Evolutionary conservation across 352 stramenopile species (phyloP).

Genomic region (Vaucheria bursata): DNA sequence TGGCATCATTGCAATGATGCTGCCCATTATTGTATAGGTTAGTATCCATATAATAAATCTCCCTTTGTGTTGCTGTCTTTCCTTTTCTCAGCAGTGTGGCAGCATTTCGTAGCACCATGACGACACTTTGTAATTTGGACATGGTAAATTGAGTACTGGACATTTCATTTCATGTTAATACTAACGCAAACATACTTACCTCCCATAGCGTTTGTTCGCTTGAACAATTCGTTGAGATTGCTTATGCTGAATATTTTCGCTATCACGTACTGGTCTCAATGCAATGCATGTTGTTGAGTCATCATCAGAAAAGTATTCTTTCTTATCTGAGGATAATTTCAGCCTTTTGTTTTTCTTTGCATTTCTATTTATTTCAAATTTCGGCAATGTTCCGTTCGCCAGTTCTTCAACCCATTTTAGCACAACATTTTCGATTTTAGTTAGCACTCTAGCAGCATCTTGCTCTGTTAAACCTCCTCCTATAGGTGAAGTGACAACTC

Average conservation of each 20-base stretch:
- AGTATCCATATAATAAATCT: conserved; percentile 42
- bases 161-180: neutral
- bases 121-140: conserved; percentile 13
- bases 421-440: conserved; percentile 31
- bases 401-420: conserved; percentile 40
- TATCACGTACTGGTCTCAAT: neutral
- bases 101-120: conserved; percentile 36
- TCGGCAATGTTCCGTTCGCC: conserved; percentile 20
- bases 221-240: neutral
- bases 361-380: conserved; percentile 15
- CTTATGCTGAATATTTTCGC: neutral
- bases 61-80: conserved; percentile 40
- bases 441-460: conserved; percentile 16
- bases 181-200: neutral
- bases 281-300: neutral
- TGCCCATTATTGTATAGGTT: conserved; percentile 34
- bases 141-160: neutral
- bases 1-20: conserved; percentile 40
- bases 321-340: too few species aligned
- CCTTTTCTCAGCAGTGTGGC: conserved; percentile 26
- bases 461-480: neutral
- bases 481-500: neutral
- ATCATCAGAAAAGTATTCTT: neutral
- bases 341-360: neutral
- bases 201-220: neutral